Conservation (phyloP, 148 eudicot species). For the Fagopyrum esculentum region DNA sequence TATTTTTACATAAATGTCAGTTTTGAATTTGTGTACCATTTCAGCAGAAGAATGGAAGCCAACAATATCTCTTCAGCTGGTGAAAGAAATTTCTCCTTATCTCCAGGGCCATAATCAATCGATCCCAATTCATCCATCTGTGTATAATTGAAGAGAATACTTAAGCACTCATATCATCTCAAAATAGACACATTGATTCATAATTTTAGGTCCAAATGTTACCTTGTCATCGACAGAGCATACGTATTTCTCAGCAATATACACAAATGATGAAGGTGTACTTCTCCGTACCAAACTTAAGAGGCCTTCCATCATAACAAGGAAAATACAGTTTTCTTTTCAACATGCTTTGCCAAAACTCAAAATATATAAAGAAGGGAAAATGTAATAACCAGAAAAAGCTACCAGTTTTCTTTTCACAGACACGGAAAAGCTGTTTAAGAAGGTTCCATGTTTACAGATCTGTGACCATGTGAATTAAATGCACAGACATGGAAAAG, state of each 20-base stretch:
- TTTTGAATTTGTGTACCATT: not conserved
- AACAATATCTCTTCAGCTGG: slow-evolving; percentile 87
- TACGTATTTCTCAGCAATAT: slow-evolving; percentile 72
- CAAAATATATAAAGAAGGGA: no score
- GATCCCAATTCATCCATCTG: slow-evolving; percentile 99
- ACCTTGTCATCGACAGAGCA: slow-evolving; percentile 68
- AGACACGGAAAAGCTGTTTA: no score
- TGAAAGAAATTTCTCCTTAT: slow-evolving; percentile 55
- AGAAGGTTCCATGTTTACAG: no score
- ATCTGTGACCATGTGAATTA: not conserved
- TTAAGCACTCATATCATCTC: not conserved
- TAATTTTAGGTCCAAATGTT: slow-evolving; percentile 1
- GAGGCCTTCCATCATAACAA: slow-evolving; percentile 49
- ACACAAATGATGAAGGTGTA: slow-evolving; percentile 80
- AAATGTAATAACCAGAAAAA: no score
- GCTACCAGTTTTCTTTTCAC: no score
- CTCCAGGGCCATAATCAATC: slow-evolving; percentile 67
- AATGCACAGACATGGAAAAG: not conserved
- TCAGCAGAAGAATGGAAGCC: not conserved
- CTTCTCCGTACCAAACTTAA: slow-evolving; percentile 71
- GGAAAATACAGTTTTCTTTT: no score
- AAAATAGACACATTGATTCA: slow-evolving; percentile 2
- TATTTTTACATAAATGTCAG: no score
- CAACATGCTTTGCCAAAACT: no score
- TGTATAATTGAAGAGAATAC: slow-evolving; percentile 16